Evolutionary conservation across 768 basidiomycete genomes (phyloP).

Genomic region (Amanita pallidorosea): DNA sequence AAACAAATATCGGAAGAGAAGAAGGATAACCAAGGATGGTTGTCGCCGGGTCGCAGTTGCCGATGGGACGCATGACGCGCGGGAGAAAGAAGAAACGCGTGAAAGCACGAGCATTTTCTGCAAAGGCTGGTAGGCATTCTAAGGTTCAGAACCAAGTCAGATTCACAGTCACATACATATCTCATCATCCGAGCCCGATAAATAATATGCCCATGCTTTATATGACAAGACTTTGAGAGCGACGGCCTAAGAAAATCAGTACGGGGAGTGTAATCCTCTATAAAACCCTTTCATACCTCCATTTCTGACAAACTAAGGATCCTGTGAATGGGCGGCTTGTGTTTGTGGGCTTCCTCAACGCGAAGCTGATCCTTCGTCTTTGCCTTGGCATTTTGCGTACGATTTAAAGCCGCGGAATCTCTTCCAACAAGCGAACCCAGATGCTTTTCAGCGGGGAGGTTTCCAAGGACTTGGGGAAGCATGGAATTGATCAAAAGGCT

Average conservation of each 20-base stretch:
- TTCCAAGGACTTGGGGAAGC: conserved; percentile 71
- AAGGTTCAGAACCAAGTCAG: conserved; percentile 8
- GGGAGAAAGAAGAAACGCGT: conserved; percentile 80
- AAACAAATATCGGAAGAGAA: conserved; percentile 74
- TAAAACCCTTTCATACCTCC: conserved; percentile 39
- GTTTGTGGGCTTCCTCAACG: conserved; percentile 47
- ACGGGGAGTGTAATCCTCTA: conserved; percentile 3
- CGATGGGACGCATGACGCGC: conserved; percentile 64
- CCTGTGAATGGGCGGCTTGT: conserved; percentile 54
- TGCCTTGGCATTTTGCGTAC: conserved; percentile 25
- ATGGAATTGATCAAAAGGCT: conserved; percentile 73
- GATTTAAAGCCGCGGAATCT: conserved; percentile 26
- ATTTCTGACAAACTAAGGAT: conserved; percentile 76
- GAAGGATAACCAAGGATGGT: conserved; percentile 62
- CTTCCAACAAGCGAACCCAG: conserved; percentile 51
- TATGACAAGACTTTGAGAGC: conserved; percentile 64
- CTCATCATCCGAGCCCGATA: conserved; percentile 80
- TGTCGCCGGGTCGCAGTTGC: conserved; percentile 57
- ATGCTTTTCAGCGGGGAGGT: conserved; percentile 60
- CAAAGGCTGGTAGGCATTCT: conserved; percentile 29
- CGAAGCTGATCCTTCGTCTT: conserved; percentile 65
- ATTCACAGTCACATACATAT: conserved; percentile 38
- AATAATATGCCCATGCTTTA: conserved; percentile 77
- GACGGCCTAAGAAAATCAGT: conserved; percentile 34
- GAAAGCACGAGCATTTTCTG: conserved; percentile 74